Percentiles rank a stretch among this genome's conserved stretches.
Conservation (phyloP, 768 basidiomycete species). For the Macrolepiota dolichaula region DNA sequence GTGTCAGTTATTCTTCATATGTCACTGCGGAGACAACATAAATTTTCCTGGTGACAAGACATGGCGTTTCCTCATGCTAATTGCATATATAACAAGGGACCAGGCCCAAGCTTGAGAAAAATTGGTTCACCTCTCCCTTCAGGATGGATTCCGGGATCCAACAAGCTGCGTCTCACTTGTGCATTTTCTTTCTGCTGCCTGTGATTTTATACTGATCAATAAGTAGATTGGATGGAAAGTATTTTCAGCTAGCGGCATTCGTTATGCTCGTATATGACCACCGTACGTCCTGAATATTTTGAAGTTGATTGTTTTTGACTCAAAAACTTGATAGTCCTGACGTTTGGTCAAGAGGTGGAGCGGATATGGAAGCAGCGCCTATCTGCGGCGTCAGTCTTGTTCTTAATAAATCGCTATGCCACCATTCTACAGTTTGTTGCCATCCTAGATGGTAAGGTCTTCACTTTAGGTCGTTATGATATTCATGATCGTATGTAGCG, state of each 20-base stretch:
- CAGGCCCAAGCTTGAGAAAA: not conserved
- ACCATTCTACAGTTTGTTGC: slow-evolving; percentile 25
- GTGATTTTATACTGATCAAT: not conserved
- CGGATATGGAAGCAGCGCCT: slow-evolving; percentile 25
- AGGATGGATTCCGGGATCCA: not conserved
- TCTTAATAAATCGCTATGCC: slow-evolving; percentile 26
- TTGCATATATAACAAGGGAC: not conserved
- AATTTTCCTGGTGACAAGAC: not conserved
- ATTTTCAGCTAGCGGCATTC: slow-evolving; percentile 20
- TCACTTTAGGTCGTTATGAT: not conserved
- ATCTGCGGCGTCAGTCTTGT: slow-evolving; percentile 23
- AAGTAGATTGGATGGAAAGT: slow-evolving; percentile 14
- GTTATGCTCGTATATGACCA: slow-evolving; percentile 21
- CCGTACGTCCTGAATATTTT: slow-evolving; percentile 6
- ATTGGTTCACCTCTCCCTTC: not conserved
- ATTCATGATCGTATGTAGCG: slow-evolving; percentile 12
- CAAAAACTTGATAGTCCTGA: slow-evolving; percentile 2
- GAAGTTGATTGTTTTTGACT: not conserved
- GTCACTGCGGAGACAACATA: not conserved
- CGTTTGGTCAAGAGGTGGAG: slow-evolving; percentile 19
- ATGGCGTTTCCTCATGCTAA: not conserved
- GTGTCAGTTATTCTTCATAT: not conserved
- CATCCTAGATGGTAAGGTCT: slow-evolving; percentile 18
- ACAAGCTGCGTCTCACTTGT: slow-evolving; percentile 1
- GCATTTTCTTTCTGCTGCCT: not conserved